Evolutionary conservation across 1,284 basidiomycete species (phyloP).

Genomic region (Chondrostereum purpureum): DNA sequence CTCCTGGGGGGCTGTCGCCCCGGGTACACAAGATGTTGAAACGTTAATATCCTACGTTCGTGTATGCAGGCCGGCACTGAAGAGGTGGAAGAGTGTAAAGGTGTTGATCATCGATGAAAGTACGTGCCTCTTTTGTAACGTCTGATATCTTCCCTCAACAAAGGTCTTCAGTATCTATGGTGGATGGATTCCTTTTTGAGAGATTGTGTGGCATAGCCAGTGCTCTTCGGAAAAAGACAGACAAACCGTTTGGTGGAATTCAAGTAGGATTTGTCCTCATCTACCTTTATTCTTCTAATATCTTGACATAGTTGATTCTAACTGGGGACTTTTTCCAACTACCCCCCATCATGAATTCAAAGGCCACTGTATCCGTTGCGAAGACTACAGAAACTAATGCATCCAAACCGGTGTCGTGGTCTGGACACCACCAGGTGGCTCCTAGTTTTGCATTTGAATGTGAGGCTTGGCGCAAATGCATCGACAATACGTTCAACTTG

Average conservation of each 20-base stretch:
- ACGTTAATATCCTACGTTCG: constrained; percentile 44
- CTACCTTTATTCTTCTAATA: not conserved
- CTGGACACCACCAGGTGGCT: not conserved
- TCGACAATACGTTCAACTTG: not conserved
- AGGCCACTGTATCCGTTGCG: not conserved
- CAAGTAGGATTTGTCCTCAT: constrained; percentile 8
- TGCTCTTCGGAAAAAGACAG: constrained; percentile 11
- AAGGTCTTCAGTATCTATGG: constrained; percentile 10
- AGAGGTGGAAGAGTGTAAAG: constrained; percentile 59
- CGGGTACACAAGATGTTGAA: constrained; percentile 53
- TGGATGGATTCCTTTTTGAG: constrained; percentile 21
- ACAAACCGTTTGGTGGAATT: constrained; percentile 13
- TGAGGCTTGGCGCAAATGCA: not conserved
- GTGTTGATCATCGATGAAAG: constrained; percentile 83
- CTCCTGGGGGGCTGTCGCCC: constrained; percentile 74
- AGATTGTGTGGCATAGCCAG: constrained; percentile 11
- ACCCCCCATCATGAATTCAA: not conserved
- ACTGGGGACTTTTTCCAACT: constrained; percentile 1
- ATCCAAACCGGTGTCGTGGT: not conserved
- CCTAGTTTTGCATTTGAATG: not conserved
- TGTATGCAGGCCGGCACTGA: constrained; percentile 51
- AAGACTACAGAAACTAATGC: not conserved
- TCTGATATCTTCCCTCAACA: not conserved
- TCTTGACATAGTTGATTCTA: not conserved
- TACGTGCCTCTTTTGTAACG: constrained; percentile 26